Conservation (phyloP, 495 filamentous ascomycete species). For the Umbilicaria muhlenbergii region DNA sequence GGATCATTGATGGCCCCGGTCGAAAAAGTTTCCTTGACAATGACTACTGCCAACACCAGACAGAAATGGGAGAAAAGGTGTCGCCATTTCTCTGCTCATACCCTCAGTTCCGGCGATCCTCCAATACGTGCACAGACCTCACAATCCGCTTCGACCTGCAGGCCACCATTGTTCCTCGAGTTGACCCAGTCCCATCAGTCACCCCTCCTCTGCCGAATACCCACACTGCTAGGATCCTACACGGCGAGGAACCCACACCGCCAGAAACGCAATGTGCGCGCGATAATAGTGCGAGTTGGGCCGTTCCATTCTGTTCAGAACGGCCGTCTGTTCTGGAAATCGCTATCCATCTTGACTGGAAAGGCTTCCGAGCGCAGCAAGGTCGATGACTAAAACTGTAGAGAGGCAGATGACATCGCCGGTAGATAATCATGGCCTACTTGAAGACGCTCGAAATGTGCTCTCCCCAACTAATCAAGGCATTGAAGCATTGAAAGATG, state of each 20-base stretch:
- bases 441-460: neutral
- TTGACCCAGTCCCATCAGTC: too few relatives aligned
- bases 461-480: slow-evolving; percentile 23
- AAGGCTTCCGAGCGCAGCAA: neutral
- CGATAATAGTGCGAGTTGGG: slow-evolving; percentile 1
- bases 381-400: slow-evolving; percentile 4
- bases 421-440: neutral
- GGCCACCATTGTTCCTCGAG: too few relatives aligned
- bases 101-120: too few relatives aligned
- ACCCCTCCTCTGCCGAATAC: slow-evolving; percentile 7
- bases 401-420: slow-evolving; percentile 2
- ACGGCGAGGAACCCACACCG: too few relatives aligned
- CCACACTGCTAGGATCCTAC: too few relatives aligned
- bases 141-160: too few relatives aligned
- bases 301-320: slow-evolving; percentile 6
- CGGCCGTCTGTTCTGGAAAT: neutral
- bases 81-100: too few relatives aligned
- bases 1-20: neutral
- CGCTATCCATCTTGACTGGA: too few relatives aligned
- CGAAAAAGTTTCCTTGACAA: too few relatives aligned
- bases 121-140: too few relatives aligned
- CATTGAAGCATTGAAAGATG: slow-evolving; percentile 61
- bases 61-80: too few relatives aligned
- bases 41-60: too few relatives aligned
- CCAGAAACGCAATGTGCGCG: neutral